Percentiles rank a stretch among this genome's conserved stretches.
Evolutionary conservation across 1,139 yeast genomes (phyloP).

Genomic region (Waltiozyma sp.): DNA sequence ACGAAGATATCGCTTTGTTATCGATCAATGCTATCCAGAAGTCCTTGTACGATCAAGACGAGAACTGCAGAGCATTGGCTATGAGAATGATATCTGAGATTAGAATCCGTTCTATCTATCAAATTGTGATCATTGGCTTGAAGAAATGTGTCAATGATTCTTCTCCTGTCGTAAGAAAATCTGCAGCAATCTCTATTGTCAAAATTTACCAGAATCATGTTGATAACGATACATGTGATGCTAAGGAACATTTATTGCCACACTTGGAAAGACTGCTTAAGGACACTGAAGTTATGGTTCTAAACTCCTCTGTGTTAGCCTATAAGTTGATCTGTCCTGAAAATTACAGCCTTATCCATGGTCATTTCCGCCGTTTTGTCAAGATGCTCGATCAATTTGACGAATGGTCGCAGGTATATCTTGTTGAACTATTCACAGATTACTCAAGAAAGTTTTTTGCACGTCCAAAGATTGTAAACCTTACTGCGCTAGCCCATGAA

Average conservation of each 20-base stretch:
- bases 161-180: constrained; percentile 67
- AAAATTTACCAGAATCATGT: constrained; percentile 40
- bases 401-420: constrained; percentile 60
- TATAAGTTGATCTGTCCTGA: constrained; percentile 45
- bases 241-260: constrained; percentile 33
- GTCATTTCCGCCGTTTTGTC: constrained; percentile 56
- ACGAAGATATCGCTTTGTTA: constrained; percentile 67
- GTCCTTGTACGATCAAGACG: constrained; percentile 57
- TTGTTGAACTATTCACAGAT: constrained; percentile 53
- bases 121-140: constrained; percentile 66
- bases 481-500: constrained; percentile 15
- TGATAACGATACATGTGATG: constrained; percentile 8
- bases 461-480: constrained; percentile 31
- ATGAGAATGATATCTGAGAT: constrained; percentile 75
- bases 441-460: constrained; percentile 56
- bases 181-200: constrained; percentile 69
- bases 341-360: constrained; percentile 58
- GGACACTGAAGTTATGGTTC: constrained; percentile 57
- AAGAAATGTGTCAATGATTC: constrained; percentile 61
- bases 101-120: constrained; percentile 66
- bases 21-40: constrained; percentile 90
- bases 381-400: constrained; percentile 45
- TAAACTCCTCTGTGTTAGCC: constrained; percentile 57
- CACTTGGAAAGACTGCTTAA: constrained; percentile 42
- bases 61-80: constrained; percentile 60